Evolutionary conservation across 768 basidiomycete species (phyloP).

Genomic region (Phanerochaete sordida): DNA sequence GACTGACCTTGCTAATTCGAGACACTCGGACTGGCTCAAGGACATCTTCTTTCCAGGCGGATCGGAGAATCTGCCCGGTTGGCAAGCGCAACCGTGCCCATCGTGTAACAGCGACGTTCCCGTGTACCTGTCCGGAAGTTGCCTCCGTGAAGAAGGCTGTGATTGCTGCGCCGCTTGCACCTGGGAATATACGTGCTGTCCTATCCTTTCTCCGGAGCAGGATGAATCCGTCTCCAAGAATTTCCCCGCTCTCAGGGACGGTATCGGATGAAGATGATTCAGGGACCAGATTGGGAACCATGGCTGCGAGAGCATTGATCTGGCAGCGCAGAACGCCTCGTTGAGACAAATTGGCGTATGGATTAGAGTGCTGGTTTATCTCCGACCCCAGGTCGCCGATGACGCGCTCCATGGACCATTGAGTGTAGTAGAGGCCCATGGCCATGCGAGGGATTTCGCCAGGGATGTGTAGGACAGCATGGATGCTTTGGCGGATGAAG

Average conservation of each 20-base stretch:
- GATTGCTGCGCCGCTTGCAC: slow-evolving; percentile 1
- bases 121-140: too few species aligned
- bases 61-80: too few species aligned
- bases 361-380: slow-evolving; percentile 22
- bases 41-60: too few species aligned
- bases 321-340: slow-evolving; percentile 18
- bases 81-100: too few species aligned
- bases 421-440: slow-evolving; percentile 10
- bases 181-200: not conserved
- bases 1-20: too few species aligned
- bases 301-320: slow-evolving; percentile 23
- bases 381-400: slow-evolving; percentile 25
- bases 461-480: slow-evolving; percentile 28
- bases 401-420: slow-evolving; percentile 22
- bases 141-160: not conserved
- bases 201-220: slow-evolving; percentile 16
- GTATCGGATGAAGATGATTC: too few species aligned
- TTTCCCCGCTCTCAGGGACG: slow-evolving; percentile 4
- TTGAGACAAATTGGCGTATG: slow-evolving; percentile 23
- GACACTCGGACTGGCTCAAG: too few species aligned
- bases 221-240: slow-evolving; percentile 22
- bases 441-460: slow-evolving; percentile 21
- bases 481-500: slow-evolving; percentile 30
- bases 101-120: too few species aligned
- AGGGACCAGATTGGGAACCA: slow-evolving; percentile 18